Percentiles rank a stretch among this genome's conserved stretches.
These are phyloP conservation scores for Diaporthe amygdali DNA, from an alignment of 2,329 filamentous ascomycete species.

Conservation along the genomic window DNA sequence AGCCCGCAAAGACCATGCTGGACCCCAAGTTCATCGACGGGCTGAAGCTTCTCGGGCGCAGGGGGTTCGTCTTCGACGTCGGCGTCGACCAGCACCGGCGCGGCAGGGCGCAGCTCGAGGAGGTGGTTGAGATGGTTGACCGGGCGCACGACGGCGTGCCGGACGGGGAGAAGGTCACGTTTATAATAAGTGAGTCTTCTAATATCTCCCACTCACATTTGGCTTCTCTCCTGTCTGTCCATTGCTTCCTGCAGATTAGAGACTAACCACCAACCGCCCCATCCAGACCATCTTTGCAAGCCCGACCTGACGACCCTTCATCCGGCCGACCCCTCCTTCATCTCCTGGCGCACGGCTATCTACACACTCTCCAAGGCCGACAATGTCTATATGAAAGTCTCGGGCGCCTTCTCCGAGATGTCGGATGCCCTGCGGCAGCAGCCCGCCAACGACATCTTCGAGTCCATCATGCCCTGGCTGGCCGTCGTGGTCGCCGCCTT, in stretches of 20 bases:
- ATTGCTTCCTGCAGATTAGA: neutral
- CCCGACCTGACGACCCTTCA: conserved; percentile 74
- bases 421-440: conserved; percentile 56
- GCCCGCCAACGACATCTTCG: conserved; percentile 62
- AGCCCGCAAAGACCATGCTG: conserved; percentile 70
- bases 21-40: conserved; percentile 67
- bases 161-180: conserved; percentile 64
- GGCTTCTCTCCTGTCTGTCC: neutral
- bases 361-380: conserved; percentile 68
- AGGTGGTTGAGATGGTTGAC: conserved; percentile 73
- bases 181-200: conserved; percentile 71
- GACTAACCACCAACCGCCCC: neutral
- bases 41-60: conserved; percentile 67
- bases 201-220: neutral
- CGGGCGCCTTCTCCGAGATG: conserved; percentile 81
- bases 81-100: conserved; percentile 82
- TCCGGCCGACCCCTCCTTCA: conserved; percentile 62
- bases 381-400: conserved; percentile 69
- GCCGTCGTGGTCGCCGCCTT: conserved; percentile 76
- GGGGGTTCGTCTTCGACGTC: conserved; percentile 77
- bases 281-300: conserved; percentile 85
- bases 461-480: conserved; percentile 72
- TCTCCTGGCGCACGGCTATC: conserved; percentile 73
- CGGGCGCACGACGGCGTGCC: conserved; percentile 66
- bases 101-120: conserved; percentile 75